Evolutionary conservation across 2,329 filamentous ascomycete species (phyloP).

Genomic region (Orbilia oligospora): DNA sequence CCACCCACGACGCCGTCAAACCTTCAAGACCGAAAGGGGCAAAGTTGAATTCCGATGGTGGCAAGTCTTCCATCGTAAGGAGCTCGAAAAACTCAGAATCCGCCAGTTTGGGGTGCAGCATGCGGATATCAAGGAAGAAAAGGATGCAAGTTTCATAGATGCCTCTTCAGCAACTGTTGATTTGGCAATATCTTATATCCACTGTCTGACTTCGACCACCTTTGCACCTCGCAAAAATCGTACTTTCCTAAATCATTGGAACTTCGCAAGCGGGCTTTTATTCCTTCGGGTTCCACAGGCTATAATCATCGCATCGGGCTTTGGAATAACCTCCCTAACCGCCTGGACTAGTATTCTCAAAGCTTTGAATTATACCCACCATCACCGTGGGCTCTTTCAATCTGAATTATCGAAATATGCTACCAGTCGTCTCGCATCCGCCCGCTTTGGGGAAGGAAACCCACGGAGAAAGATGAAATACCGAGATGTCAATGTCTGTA

Average conservation of each 20-base stretch:
- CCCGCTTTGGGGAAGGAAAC: slow-evolving; percentile 35
- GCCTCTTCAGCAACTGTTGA: slow-evolving; percentile 23
- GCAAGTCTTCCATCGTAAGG: slow-evolving; percentile 24
- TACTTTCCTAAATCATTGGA: slow-evolving; percentile 20
- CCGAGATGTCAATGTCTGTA: slow-evolving; percentile 46
- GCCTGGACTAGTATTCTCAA: slow-evolving; percentile 50
- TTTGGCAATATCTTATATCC: slow-evolving; percentile 43
- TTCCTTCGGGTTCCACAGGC: slow-evolving; percentile 51
- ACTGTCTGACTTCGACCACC: slow-evolving; percentile 27
- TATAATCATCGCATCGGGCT: slow-evolving; percentile 33
- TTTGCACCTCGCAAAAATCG: slow-evolving; percentile 33
- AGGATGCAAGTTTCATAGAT: neutral
- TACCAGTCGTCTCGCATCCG: slow-evolving; percentile 14
- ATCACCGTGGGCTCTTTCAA: slow-evolving; percentile 49
- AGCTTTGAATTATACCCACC: slow-evolving; percentile 45
- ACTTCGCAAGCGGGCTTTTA: slow-evolving; percentile 30
- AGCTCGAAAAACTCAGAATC: slow-evolving; percentile 29
- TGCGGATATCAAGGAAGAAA: neutral
- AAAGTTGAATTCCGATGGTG: slow-evolving; percentile 35
- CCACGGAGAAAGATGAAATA: slow-evolving; percentile 36
- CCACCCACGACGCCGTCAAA: slow-evolving; percentile 21
- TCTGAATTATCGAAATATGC: slow-evolving; percentile 16
- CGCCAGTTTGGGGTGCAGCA: slow-evolving; percentile 15
- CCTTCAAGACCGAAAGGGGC: slow-evolving; percentile 16
- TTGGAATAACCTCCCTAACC: slow-evolving; percentile 28